These are phyloP conservation scores for Avena sativa DNA, from an alignment of 176 grass and related monocot genomes.

Conservation along the genomic window DNA sequence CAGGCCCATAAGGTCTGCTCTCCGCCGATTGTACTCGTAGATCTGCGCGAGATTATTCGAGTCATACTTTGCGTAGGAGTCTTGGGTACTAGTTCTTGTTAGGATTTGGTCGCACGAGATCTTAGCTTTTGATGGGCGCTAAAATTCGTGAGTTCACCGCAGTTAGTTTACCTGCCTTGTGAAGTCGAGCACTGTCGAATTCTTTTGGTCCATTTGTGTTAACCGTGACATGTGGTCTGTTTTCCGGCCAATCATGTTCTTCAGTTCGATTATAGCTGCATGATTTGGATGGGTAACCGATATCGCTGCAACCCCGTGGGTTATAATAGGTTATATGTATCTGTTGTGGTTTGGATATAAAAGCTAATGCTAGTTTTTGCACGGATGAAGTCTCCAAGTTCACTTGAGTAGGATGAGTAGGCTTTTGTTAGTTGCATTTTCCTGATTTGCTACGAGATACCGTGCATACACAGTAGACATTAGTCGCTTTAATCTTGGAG, in stretches of 20 bases:
- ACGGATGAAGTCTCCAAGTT: not conserved
- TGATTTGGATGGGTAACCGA: not conserved
- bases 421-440: not conserved
- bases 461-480: too few species aligned
- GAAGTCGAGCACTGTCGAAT: not conserved
- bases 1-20: fast-evolving
- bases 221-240: not conserved
- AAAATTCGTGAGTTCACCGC: too few species aligned
- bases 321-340: not conserved
- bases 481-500: not conserved
- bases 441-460: not conserved
- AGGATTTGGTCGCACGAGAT: not conserved
- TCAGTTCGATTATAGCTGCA: not conserved
- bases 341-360: not conserved
- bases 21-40: not conserved
- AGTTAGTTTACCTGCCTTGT: not conserved
- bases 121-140: too few species aligned
- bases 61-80: not conserved
- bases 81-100: not conserved
- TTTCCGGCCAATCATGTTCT: not conserved
- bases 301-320: not conserved
- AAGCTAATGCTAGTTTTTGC: not conserved
- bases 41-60: not conserved
- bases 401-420: not conserved
- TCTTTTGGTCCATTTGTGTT: not conserved